Percentiles rank a stretch among this genome's conserved stretches.
phyloP scores from a whole-genome alignment of 2,329 filamentous ascomycete genomes.

The Aspergillus pseudotamarii region DNA sequence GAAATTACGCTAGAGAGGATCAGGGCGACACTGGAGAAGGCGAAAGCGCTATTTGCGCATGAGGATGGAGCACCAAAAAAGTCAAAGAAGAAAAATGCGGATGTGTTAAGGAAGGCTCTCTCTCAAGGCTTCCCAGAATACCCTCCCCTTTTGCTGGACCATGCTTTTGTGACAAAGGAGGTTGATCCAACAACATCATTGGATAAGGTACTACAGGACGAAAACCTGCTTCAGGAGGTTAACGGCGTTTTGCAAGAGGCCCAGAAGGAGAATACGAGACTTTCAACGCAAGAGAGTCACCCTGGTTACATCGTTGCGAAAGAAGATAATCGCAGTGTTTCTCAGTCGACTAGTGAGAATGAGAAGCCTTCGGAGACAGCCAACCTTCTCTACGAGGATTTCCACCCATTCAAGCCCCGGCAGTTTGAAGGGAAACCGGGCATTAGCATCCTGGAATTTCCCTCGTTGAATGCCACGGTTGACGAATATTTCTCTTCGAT shows the following conservation, averaged over 20 bases:
- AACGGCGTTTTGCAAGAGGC: constrained; percentile 71
- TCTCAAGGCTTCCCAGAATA: constrained; percentile 85
- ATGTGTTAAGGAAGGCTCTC: constrained; percentile 76
- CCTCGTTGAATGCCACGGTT: constrained; percentile 88
- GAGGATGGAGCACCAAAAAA: constrained; percentile 58
- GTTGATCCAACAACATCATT: constrained; percentile 72
- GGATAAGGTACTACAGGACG: constrained; percentile 69
- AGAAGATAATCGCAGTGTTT: constrained; percentile 39
- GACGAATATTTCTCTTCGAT: constrained; percentile 98
- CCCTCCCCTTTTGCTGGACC: constrained; percentile 84
- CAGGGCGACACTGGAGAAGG: constrained; percentile 67
- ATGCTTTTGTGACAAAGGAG: constrained; percentile 70
- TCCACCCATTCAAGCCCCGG: constrained; percentile 84
- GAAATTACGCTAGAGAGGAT: constrained; percentile 74
- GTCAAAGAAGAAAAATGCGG: constrained; percentile 72
- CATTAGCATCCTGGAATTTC: constrained; percentile 72
- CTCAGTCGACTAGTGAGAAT: constrained; percentile 36
- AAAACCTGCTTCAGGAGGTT: constrained; percentile 66
- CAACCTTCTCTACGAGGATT: constrained; percentile 81
- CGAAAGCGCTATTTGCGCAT: constrained; percentile 48
- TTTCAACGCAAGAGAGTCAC: constrained; percentile 66
- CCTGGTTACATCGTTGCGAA: constrained; percentile 90
- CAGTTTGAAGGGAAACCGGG: constrained; percentile 73
- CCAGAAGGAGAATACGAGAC: constrained; percentile 66
- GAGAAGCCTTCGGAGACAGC: constrained; percentile 38